Evolutionary conservation across 305 asterid species (phyloP).

Genomic region (Fraxinus greggii): DNA sequence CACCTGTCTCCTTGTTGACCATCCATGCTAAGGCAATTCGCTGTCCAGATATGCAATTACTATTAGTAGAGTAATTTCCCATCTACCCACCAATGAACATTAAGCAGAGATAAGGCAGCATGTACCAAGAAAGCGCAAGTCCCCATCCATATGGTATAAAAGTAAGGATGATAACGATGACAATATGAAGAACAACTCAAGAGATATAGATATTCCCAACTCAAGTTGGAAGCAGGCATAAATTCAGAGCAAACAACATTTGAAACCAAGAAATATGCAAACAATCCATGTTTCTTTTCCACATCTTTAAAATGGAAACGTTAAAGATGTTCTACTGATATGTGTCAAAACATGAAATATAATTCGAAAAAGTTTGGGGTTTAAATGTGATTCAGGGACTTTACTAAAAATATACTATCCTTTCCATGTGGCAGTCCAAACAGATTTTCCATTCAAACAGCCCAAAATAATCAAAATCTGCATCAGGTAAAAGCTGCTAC

Average conservation of each 20-base stretch:
- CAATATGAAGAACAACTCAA: neutral
- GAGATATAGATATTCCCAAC: neutral
- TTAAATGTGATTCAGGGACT: neutral
- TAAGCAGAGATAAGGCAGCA: neutral
- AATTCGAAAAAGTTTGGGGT: neutral
- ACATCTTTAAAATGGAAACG: neutral
- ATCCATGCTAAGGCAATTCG: constrained; percentile 96
- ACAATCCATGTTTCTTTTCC: neutral
- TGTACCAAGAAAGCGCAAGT: neutral
- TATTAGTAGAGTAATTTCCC: constrained; percentile 23
- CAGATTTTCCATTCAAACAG: neutral
- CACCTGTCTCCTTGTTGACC: constrained; percentile 86
- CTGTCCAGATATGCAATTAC: constrained; percentile 43
- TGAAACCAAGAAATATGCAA: neutral
- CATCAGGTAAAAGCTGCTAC: neutral
- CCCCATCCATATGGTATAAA: neutral
- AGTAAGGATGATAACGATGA: neutral
- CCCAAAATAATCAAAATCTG: neutral
- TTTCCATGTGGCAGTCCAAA: neutral
- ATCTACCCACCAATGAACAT: constrained; percentile 6
- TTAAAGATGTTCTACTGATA: neutral
- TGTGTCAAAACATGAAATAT: neutral
- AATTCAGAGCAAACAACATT: neutral
- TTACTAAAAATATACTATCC: neutral
- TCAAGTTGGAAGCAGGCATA: neutral